Evolutionary conservation across 106 monocot species (phyloP).

Genomic region (Alisma plantagoaquatica): DNA sequence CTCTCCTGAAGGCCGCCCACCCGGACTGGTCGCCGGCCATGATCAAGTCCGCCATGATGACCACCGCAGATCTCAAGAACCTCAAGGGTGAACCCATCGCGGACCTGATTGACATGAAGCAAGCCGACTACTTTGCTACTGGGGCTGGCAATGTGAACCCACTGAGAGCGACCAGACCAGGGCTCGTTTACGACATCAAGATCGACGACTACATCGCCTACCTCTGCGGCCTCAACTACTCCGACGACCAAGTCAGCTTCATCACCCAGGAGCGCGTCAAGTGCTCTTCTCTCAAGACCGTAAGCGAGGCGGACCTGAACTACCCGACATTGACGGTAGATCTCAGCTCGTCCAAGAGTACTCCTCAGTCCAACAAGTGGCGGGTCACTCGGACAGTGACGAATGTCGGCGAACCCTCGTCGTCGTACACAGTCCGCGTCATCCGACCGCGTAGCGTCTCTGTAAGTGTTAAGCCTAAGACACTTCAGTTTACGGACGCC

Average conservation of each 20-base stretch:
- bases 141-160: constrained; percentile 13
- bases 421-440: background rate
- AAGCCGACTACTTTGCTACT: background rate
- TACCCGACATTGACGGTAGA: constrained; percentile 6
- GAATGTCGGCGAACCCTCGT: background rate
- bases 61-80: constrained; percentile 1
- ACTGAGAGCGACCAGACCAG: constrained; percentile 1
- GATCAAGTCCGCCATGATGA: constrained; percentile 19
- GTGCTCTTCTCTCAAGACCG: background rate
- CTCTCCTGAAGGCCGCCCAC: constrained; percentile 5
- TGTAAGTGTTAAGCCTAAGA: background rate
- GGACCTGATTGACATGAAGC: background rate
- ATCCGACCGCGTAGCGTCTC: background rate
- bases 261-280: background rate
- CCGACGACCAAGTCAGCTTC: background rate
- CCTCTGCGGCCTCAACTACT: constrained; percentile 9
- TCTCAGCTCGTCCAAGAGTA: background rate
- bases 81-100: background rate
- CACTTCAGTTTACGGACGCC: background rate
- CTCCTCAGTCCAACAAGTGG: background rate
- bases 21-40: constrained; percentile 16
- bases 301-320: constrained; percentile 1
- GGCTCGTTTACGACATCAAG: constrained; percentile 13
- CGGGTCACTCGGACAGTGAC: constrained; percentile 1
- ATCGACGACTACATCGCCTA: constrained; percentile 6